phyloP scores from a whole-genome alignment of 768 basidiomycete genomes.

The Stropharia rugosoannulata region DNA sequence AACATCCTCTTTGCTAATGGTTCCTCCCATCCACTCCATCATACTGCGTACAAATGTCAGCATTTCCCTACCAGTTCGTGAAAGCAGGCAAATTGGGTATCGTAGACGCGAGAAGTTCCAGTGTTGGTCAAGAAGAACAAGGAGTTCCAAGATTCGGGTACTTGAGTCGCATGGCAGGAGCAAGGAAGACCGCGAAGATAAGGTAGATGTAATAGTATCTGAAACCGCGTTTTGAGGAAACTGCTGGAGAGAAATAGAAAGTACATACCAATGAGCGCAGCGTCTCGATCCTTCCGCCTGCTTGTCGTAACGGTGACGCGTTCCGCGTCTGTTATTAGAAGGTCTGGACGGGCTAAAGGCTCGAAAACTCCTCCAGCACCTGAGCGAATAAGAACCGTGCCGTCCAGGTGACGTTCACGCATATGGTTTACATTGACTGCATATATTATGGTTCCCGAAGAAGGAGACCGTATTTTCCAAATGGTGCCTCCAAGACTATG shows the following conservation, averaged over 20 bases:
- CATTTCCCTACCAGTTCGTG: conserved; percentile 90
- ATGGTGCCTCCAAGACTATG: conserved; percentile 96
- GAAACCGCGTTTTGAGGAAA: conserved; percentile 11
- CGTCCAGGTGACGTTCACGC: conserved; percentile 92
- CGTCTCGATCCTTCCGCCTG: conserved; percentile 87
- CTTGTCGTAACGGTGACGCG: conserved; percentile 80
- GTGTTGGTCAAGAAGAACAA: conserved; percentile 94
- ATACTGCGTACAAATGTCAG: conserved; percentile 90
- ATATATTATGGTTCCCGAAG: conserved; percentile 93
- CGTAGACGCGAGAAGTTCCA: conserved; percentile 88
- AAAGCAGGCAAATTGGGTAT: conserved; percentile 92
- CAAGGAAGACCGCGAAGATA: conserved; percentile 77
- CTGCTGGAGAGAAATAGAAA: neutral
- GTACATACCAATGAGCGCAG: conserved; percentile 74
- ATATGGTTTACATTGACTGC: conserved; percentile 96
- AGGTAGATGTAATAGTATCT: conserved; percentile 90
- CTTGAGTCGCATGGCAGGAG: conserved; percentile 93
- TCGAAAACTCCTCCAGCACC: conserved; percentile 81
- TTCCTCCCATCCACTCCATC: conserved; percentile 99
- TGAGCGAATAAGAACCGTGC: conserved; percentile 80
- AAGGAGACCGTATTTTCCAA: conserved; percentile 98
- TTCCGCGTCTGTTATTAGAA: conserved; percentile 92
- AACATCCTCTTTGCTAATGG: conserved; percentile 89
- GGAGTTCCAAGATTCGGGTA: conserved; percentile 92
- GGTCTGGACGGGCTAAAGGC: conserved; percentile 83